Percentiles rank a stretch among this genome's conserved stretches.
These are phyloP conservation scores for Coniochaeta sp. DNA, from an alignment of 2,329 filamentous ascomycete genomes.

Conservation along the genomic window DNA sequence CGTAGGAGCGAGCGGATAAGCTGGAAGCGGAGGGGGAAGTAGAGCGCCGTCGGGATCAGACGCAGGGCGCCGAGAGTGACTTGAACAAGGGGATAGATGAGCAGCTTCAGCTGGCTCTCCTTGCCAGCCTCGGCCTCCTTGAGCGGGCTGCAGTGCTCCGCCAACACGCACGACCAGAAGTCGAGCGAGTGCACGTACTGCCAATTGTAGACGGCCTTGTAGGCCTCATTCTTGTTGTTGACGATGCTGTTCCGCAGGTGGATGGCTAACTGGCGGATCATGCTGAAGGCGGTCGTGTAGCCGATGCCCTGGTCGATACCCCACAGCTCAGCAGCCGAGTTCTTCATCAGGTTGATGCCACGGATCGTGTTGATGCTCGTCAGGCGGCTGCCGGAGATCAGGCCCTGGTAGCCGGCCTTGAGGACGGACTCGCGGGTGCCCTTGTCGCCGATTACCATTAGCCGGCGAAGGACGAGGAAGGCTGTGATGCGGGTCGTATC, in stretches of 20 bases:
- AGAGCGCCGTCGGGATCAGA: constrained; percentile 87
- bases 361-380: constrained; percentile 86
- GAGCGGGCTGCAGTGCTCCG: constrained; percentile 79
- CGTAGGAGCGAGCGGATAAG: constrained; percentile 82
- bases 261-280: constrained; percentile 95
- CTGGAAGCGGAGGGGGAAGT: constrained; percentile 96
- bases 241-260: constrained; percentile 94
- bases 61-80: constrained; percentile 92
- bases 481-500: constrained; percentile 85
- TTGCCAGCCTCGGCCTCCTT: constrained; percentile 76
- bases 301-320: constrained; percentile 81
- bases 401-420: constrained; percentile 86
- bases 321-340: constrained; percentile 96
- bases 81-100: constrained; percentile 96
- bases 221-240: constrained; percentile 93
- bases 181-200: constrained; percentile 97
- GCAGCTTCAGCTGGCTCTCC: constrained; percentile 74
- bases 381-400: constrained; percentile 82
- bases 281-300: constrained; percentile 92
- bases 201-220: constrained; percentile 98
- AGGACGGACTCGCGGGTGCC: constrained; percentile 84
- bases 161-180: constrained; percentile 94
- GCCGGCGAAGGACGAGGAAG: constrained; percentile 77
- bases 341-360: constrained; percentile 98
- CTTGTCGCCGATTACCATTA: constrained; percentile 84